Conservation (phyloP, 768 basidiomycete species). For the Leccinum aurantiacum region DNA sequence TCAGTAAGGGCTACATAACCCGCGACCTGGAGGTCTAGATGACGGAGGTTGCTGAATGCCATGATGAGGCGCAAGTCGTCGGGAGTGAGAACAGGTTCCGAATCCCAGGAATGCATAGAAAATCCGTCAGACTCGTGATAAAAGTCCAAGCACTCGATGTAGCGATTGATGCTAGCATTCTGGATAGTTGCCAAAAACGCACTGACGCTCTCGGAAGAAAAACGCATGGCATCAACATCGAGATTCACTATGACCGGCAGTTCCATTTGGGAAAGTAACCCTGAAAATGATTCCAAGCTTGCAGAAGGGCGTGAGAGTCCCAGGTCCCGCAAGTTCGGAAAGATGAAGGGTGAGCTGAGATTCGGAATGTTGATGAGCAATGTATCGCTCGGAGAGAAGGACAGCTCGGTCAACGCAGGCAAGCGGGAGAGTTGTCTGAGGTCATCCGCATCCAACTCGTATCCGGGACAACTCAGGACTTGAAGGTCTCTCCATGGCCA, state of each 20-base stretch:
- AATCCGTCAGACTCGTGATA: too few relatives aligned
- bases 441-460: background rate
- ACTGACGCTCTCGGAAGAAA: background rate
- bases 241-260: background rate
- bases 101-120: too few relatives aligned
- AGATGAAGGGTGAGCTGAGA: background rate
- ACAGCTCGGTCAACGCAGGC: background rate
- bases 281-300: background rate
- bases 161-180: too few relatives aligned
- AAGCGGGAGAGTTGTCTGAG: background rate
- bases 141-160: too few relatives aligned
- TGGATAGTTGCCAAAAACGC: too few relatives aligned
- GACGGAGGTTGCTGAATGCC: background rate
- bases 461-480: background rate
- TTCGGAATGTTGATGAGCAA: too few relatives aligned
- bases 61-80: background rate
- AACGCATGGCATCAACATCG: background rate
- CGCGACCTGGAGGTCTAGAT: background rate
- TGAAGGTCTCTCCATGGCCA: background rate
- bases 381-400: background rate
- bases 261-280: background rate
- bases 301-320: background rate
- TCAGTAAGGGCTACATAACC: background rate
- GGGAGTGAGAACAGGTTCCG: background rate
- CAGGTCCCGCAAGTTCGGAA: background rate